Conservation (phyloP, 345 rosid genomes). For the Syzygium oleosum region DNA sequence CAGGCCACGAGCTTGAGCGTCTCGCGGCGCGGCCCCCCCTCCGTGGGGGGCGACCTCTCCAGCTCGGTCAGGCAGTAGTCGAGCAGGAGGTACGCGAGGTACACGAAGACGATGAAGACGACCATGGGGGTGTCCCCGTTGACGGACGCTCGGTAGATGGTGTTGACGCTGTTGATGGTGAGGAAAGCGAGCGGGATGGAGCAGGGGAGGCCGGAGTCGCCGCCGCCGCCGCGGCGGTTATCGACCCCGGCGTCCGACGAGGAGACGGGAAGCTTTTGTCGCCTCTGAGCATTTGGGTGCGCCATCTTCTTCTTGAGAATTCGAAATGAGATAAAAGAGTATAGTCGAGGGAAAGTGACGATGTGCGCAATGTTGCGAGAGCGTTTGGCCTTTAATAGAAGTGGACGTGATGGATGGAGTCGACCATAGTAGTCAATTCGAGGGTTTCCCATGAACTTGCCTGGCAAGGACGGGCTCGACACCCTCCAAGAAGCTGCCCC, state of each 20-base stretch:
- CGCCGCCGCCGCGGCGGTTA: neutral
- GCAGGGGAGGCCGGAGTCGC: neutral
- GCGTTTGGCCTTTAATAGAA: neutral
- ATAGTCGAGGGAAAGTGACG: neutral
- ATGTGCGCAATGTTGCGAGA: neutral
- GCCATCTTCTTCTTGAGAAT: neutral
- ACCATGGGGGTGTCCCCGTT: neutral
- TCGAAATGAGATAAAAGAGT: neutral
- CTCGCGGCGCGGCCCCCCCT: neutral
- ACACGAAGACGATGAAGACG: neutral
- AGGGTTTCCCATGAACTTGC: neutral
- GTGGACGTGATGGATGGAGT: neutral
- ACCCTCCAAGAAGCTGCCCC: neutral
- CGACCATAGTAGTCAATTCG: neutral
- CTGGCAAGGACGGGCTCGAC: neutral
- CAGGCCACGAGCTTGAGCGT: neutral
- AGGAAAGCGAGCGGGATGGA: neutral
- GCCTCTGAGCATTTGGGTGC: neutral
- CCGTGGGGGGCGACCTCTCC: neutral
- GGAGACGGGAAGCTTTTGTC: neutral
- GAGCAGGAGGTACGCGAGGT: neutral
- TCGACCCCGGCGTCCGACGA: neutral
- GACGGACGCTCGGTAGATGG: neutral
- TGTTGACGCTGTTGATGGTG: neutral
- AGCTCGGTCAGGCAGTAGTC: neutral